phyloP scores from a whole-genome alignment of 164 flowering plant genomes.

The Aristolochia contorta region DNA sequence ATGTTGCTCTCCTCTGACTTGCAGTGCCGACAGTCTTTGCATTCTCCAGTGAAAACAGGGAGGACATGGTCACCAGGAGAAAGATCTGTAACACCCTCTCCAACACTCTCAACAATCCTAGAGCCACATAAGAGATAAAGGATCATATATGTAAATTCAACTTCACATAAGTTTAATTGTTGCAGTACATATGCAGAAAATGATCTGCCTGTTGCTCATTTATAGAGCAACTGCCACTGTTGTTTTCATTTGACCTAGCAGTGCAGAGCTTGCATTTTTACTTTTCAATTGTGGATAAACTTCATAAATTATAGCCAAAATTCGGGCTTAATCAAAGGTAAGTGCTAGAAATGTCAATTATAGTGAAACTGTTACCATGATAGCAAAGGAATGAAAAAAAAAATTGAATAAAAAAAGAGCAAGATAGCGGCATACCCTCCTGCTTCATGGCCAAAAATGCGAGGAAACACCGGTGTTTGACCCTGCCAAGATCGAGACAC shows the following conservation, averaged over 20 bases:
- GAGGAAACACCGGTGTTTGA: constrained; percentile 42
- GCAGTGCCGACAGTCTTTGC: constrained; percentile 47
- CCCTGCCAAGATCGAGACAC: constrained; percentile 18
- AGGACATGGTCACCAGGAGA: constrained; percentile 60
- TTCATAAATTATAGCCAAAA: too few relatives aligned
- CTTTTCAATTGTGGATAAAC: too few relatives aligned
- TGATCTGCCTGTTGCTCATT: not conserved
- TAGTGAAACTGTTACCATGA: too few relatives aligned
- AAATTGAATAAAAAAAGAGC: not conserved
- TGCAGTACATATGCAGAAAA: not conserved
- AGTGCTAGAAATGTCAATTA: too few relatives aligned
- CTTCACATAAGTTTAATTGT: not conserved
- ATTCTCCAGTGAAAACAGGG: constrained; percentile 61
- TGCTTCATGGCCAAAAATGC: constrained; percentile 50
- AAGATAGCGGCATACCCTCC: constrained; percentile 27
- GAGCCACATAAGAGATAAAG: not conserved
- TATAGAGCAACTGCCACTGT: too few relatives aligned
- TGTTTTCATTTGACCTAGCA: too few relatives aligned
- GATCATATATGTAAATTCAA: not conserved
- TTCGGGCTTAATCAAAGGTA: too few relatives aligned
- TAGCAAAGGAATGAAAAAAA: not conserved
- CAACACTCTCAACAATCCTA: constrained; percentile 61
- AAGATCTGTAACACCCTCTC: constrained; percentile 56
- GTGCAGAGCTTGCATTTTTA: too few relatives aligned
- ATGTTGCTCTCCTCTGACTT: constrained; percentile 65